These are phyloP conservation scores for Lophiotrema nucula DNA, from an alignment of 495 filamentous ascomycete genomes.

Conservation along the genomic window DNA sequence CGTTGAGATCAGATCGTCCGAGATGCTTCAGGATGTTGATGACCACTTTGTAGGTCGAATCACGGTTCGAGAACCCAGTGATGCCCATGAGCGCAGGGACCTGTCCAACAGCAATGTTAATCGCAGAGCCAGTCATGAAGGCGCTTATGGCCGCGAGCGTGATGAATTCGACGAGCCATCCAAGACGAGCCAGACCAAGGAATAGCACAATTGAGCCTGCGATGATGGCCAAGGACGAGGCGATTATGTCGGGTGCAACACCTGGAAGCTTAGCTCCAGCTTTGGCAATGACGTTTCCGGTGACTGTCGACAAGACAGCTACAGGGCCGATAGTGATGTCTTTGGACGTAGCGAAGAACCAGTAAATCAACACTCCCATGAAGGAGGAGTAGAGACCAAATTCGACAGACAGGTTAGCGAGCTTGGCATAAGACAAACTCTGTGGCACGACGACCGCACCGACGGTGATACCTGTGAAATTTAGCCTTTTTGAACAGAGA, in stretches of 20 bases:
- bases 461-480: constrained; percentile 74
- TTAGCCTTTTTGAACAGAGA: background rate
- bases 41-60: constrained; percentile 76
- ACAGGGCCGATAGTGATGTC: constrained; percentile 99
- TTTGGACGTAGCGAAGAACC: constrained; percentile 98
- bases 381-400: constrained; percentile 96
- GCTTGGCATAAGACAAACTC: constrained; percentile 91
- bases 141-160: constrained; percentile 86
- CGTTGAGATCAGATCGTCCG: constrained; percentile 65
- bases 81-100: constrained; percentile 83
- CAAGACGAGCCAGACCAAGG: constrained; percentile 75
- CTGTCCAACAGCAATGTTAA: constrained; percentile 90
- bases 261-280: constrained; percentile 59
- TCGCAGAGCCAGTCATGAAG: constrained; percentile 96
- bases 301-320: constrained; percentile 89
- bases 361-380: constrained; percentile 94
- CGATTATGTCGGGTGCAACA: constrained; percentile 60
- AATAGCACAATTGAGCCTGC: constrained; percentile 77
- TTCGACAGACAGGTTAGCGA: constrained; percentile 74
- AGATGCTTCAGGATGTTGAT: constrained; percentile 85
- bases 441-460: constrained; percentile 95
- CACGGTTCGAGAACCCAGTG: constrained; percentile 70
- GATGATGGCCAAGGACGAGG: constrained; percentile 77
- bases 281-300: constrained; percentile 72
- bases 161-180: constrained; percentile 96